Evolutionary conservation across 2,329 filamentous ascomycete species (phyloP), one percentile per base, ranked within the genome.

Genomic region (Fusarium poae): DNA sequence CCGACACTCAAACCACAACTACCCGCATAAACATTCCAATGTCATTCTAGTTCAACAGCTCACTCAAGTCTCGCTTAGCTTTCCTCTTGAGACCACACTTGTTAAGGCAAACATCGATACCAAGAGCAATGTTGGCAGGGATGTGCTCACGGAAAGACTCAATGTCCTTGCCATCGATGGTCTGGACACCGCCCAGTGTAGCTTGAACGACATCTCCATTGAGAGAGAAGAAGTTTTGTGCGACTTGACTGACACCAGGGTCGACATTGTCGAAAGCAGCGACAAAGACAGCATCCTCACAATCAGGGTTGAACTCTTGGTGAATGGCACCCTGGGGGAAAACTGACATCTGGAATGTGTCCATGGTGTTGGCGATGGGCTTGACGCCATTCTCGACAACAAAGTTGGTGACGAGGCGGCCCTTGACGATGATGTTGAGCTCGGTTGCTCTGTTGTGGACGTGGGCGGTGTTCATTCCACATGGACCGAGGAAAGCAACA

Each of bases 301-400:
- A 86, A 59, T 82, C 79, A 4, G 84, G 83, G 74, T 86, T 86
- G 74, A 82, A 85, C 65, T 86, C 82, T 3, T 81, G 80, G 68
- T 86, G 84, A 13, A 85, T 77, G 5, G 81, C 79, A 7, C 84
- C 85, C 67, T 83, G 79, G 3, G 83, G 83, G 72, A 86, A 85
- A 12, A 84, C 79, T 13, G 80, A 77, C 79, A 84, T 84, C 63
- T 84, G 79, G 62, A 77, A 81, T 6, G 73, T 75, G 4, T 73
- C 70, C 53, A 84, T 72, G 37, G 76, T 79, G 67, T 80, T 81
- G 51, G 68, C 69, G 50, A 82, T 78, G 25, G 79, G 75, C 75
- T 63, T 63, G 0, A 21, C 49, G 0, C 60, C 60, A 1, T 63
- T 63, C 30, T 63, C 58, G 0, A 46, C 18, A 0, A 63, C 43